A percentile compares a stretch with the other conserved stretches of the same genome.
phyloP scores from a whole-genome alignment of 2,329 filamentous ascomycete species.

The Pestalotiopsis fici region DNA sequence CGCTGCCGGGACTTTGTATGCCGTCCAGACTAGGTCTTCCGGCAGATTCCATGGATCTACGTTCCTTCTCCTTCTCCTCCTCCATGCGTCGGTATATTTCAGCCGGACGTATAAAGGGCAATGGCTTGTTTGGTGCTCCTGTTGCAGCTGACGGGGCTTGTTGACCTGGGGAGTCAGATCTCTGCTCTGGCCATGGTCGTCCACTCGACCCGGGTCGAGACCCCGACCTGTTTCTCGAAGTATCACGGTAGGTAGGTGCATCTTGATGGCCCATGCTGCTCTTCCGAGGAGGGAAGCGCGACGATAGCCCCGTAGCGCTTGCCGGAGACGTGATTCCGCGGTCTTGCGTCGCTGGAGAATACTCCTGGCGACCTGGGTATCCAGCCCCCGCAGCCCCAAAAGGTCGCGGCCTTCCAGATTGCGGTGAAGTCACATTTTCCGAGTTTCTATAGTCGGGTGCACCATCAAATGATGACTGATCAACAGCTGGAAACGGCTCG shows the following conservation, averaged over 20 bases:
- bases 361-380: constrained; percentile 11
- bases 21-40: constrained; percentile 58
- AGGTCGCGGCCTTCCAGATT: constrained; percentile 8
- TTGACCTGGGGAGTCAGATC: constrained; percentile 39
- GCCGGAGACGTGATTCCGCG: constrained; percentile 22
- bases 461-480: constrained; percentile 11
- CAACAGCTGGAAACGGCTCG: constrained; percentile 5
- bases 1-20: constrained; percentile 29
- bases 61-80: constrained; percentile 62
- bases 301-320: constrained; percentile 29
- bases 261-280: constrained; percentile 58
- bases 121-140: constrained; percentile 46
- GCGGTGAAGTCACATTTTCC: constrained; percentile 21
- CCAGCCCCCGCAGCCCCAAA: background rate
- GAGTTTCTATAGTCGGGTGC: constrained; percentile 13
- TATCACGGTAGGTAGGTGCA: constrained; percentile 25
- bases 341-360: constrained; percentile 18
- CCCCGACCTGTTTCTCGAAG: constrained; percentile 17
- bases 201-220: constrained; percentile 28
- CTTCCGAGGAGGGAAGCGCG: constrained; percentile 60
- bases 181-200: constrained; percentile 34
- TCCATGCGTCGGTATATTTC: constrained; percentile 76
- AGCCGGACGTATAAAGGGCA: constrained; percentile 70
- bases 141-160: constrained; percentile 27
- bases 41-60: constrained; percentile 55